These are phyloP conservation scores for Trichoderma arundinaceum DNA, from an alignment of 2,329 filamentous ascomycete species.

Conservation along the genomic window DNA sequence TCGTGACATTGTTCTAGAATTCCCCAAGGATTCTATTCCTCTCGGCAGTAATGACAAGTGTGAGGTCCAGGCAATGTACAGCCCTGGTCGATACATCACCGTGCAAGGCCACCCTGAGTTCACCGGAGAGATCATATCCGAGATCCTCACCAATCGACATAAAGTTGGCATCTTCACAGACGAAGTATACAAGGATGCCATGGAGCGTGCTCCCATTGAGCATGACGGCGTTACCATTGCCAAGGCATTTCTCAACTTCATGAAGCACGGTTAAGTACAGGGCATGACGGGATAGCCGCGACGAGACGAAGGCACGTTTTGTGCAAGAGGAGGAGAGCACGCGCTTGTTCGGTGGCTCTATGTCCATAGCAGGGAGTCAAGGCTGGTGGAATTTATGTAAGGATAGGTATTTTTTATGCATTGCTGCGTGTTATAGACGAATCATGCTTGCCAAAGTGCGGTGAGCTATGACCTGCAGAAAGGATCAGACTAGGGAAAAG, in stretches of 20 bases:
- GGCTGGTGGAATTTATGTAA: constrained; percentile 2
- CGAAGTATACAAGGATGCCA: constrained; percentile 69
- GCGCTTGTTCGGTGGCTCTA: background rate
- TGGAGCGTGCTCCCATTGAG: constrained; percentile 65
- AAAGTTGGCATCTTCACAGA: constrained; percentile 72
- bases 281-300: background rate
- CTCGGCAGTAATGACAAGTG: constrained; percentile 51
- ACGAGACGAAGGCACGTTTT: background rate
- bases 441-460: constrained; percentile 24
- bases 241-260: constrained; percentile 75
- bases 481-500: background rate
- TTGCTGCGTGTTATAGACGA: constrained; percentile 9
- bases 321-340: background rate
- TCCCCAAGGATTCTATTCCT: constrained; percentile 48
- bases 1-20: constrained; percentile 50
- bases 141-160: constrained; percentile 58
- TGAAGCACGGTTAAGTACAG: constrained; percentile 58
- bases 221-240: constrained; percentile 84
- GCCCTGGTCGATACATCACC: constrained; percentile 47
- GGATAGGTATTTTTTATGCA: background rate
- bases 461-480: constrained; percentile 20
- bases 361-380: constrained; percentile 3
- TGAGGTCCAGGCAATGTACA: constrained; percentile 52
- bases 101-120: constrained; percentile 58
- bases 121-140: constrained; percentile 47